A percentile compares a stretch with the other conserved stretches of the same genome.
Evolutionary conservation across 2,329 filamentous ascomycete genomes (phyloP).

Genomic region (Epichloe sylvatica): DNA sequence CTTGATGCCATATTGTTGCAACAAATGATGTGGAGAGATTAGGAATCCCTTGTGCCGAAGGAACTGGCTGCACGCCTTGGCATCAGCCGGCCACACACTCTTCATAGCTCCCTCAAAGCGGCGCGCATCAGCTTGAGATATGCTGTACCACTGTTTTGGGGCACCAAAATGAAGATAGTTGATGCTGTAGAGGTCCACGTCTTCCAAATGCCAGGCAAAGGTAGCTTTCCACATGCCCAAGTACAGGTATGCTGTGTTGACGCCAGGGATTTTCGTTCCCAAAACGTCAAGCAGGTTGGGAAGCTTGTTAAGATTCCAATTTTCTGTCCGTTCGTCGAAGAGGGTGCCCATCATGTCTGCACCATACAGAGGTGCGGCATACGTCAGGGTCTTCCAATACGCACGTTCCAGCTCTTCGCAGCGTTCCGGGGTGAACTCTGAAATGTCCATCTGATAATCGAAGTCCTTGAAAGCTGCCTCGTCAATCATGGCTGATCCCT

Average conservation of each 20-base stretch:
- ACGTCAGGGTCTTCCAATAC: slow-evolving; percentile 96
- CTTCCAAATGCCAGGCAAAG: slow-evolving; percentile 97
- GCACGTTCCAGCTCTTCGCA: slow-evolving; percentile 88
- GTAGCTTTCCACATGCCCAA: slow-evolving; percentile 99
- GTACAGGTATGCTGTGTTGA: slow-evolving; percentile 96
- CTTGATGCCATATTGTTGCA: slow-evolving; percentile 82
- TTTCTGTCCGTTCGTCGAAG: slow-evolving; percentile 70
- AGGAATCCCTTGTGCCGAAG: slow-evolving; percentile 94
- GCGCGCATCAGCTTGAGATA: slow-evolving; percentile 85
- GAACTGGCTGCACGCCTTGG: slow-evolving; percentile 92
- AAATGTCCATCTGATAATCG: slow-evolving; percentile 76
- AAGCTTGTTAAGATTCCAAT: slow-evolving; percentile 90
- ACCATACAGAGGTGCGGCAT: slow-evolving; percentile 86
- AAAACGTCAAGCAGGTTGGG: slow-evolving; percentile 88
- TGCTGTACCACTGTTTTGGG: slow-evolving; percentile 99
- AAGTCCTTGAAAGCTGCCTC: slow-evolving; percentile 84
- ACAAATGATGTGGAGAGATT: slow-evolving; percentile 78
- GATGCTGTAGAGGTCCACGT: slow-evolving; percentile 98
- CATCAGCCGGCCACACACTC: slow-evolving; percentile 84
- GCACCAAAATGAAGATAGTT: slow-evolving; percentile 99
- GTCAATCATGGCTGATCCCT: slow-evolving; percentile 66
- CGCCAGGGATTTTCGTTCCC: slow-evolving; percentile 88
- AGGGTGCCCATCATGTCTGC: slow-evolving; percentile 93
- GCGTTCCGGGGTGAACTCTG: slow-evolving; percentile 79
- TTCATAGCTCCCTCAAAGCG: slow-evolving; percentile 93